These are phyloP conservation scores for Plantago rigida DNA, from an alignment of 305 asterid species.

Conservation along the genomic window DNA sequence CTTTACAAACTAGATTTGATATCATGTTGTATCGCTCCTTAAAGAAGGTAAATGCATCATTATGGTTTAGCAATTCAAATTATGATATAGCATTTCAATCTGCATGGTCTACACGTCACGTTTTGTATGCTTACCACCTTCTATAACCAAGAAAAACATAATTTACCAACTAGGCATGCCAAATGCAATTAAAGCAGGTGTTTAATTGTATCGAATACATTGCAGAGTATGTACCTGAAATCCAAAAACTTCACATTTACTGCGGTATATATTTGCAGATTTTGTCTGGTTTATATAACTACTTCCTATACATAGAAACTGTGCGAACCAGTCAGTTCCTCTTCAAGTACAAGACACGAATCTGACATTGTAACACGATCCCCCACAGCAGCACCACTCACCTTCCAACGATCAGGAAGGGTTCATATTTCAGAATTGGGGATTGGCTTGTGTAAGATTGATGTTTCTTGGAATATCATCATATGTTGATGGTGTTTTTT, in stretches of 20 bases:
- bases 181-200: neutral
- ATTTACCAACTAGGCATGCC: neutral
- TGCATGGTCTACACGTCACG: too few relatives aligned
- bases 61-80: too few relatives aligned
- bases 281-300: neutral
- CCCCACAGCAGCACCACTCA: neutral
- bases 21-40: too few relatives aligned
- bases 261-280: neutral
- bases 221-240: neutral
- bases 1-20: too few relatives aligned
- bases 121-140: too few relatives aligned
- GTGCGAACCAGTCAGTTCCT: neutral
- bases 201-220: neutral
- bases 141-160: too few relatives aligned
- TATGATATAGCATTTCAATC: too few relatives aligned
- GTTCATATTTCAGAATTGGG: neutral
- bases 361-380: neutral
- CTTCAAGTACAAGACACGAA: neutral
- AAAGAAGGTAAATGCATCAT: too few relatives aligned
- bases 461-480: constrained; percentile 1
- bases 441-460: constrained; percentile 7
- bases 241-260: constrained; percentile 2
- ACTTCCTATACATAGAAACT: too few relatives aligned
- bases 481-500: neutral
- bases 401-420: neutral